Evolutionary conservation across 1,284 basidiomycete species (phyloP).

Genomic region (Ustilago curta): DNA sequence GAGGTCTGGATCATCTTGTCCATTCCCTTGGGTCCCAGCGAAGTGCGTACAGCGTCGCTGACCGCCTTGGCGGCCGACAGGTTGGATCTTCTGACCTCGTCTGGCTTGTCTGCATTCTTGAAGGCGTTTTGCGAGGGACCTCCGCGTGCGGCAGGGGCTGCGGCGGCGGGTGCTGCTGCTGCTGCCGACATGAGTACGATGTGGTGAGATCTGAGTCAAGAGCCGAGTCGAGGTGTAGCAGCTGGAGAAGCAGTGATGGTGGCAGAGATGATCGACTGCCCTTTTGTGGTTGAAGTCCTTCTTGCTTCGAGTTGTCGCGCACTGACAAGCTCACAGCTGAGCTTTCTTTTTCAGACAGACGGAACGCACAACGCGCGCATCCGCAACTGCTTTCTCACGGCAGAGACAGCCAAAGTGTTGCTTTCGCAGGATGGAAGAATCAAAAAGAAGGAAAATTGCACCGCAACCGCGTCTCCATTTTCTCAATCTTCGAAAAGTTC

Average conservation of each 20-base stretch:
- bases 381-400: no score
- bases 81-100: constrained; percentile 68
- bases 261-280: neutral
- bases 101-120: constrained; percentile 70
- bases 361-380: constrained; percentile 15
- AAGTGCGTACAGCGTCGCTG: constrained; percentile 96
- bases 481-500: neutral
- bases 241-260: neutral
- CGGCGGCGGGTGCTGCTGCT: constrained; percentile 41
- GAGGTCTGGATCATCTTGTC: constrained; percentile 99
- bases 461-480: constrained; percentile 6
- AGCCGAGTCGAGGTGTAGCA: neutral
- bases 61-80: constrained; percentile 77
- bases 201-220: neutral
- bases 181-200: constrained; percentile 35
- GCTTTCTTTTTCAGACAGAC: constrained; percentile 1
- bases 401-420: constrained; percentile 17
- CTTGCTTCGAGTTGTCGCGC: neutral
- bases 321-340: neutral
- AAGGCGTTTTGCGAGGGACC: constrained; percentile 59
- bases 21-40: constrained; percentile 97
- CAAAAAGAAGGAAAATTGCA: constrained; percentile 33
- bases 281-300: neutral
- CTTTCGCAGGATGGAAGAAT: constrained; percentile 21
- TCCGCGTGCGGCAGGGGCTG: constrained; percentile 32